A percentile compares a stretch with the other conserved stretches of the same genome.
Evolutionary conservation across 1,139 yeast genomes (phyloP).

Genomic region (Nakaseomyces bracarensis): DNA sequence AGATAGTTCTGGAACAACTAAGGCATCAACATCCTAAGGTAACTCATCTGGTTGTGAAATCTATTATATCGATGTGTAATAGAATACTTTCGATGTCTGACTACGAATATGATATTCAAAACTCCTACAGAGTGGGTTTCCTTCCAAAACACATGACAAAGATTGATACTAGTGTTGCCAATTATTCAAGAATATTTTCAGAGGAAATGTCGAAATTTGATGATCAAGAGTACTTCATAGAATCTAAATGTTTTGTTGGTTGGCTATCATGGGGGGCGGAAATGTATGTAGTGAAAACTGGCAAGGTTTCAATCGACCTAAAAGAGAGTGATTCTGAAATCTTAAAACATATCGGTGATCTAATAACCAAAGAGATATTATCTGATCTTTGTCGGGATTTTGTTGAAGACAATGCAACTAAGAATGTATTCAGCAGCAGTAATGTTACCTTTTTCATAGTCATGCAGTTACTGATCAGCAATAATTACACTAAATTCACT

Average conservation of each 20-base stretch:
- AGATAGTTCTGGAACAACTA: conserved; percentile 46
- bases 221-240: conserved; percentile 48
- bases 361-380: conserved; percentile 54
- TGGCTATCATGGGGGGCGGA: conserved; percentile 73
- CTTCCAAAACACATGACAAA: conserved; percentile 36
- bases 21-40: conserved; percentile 67
- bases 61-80: conserved; percentile 49
- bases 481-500: conserved; percentile 26
- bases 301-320: conserved; percentile 33
- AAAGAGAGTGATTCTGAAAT: conserved; percentile 37
- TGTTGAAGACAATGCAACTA: conserved; percentile 57
- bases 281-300: conserved; percentile 37
- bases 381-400: conserved; percentile 44
- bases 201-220: conserved; percentile 46
- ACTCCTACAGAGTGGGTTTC: conserved; percentile 39
- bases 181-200: conserved; percentile 40
- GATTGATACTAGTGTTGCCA: conserved; percentile 38
- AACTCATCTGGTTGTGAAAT: conserved; percentile 55
- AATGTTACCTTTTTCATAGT: conserved; percentile 48
- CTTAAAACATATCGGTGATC: conserved; percentile 39
- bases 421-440: conserved; percentile 51
- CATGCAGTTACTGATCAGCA: conserved; percentile 40
- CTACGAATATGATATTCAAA: conserved; percentile 44
- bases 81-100: conserved; percentile 46
- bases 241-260: conserved; percentile 50